Evolutionary conservation across 2,329 filamentous ascomycete genomes (phyloP).

Genomic region (Botrytis pseudocinerea): DNA sequence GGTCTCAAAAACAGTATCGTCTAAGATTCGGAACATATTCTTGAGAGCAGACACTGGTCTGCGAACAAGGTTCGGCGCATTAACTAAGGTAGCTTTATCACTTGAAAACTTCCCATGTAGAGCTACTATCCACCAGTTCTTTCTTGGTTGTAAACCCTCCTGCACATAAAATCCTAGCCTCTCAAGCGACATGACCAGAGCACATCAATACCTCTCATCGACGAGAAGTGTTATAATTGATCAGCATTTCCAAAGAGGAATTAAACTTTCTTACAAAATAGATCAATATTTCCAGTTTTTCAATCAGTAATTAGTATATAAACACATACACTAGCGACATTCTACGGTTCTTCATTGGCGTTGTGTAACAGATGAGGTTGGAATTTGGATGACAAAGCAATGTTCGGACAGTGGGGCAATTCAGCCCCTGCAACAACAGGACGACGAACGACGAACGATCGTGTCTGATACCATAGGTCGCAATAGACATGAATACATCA

Average conservation of each 20-base stretch:
- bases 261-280: rapidly evolving
- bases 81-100: background rate
- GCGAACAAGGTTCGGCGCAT: background rate
- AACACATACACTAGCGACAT: background rate
- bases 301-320: background rate
- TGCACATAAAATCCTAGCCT: background rate
- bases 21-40: background rate
- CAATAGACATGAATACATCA: background rate
- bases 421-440: background rate
- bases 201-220: background rate
- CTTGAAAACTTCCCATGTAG: background rate
- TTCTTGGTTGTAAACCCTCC: background rate
- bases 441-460: background rate
- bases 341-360: background rate
- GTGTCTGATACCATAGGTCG: background rate
- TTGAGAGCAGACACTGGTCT: background rate
- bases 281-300: background rate
- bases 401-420: background rate
- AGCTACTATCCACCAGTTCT: background rate
- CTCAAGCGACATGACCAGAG: background rate
- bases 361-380: conserved; percentile 7
- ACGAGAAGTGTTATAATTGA: background rate
- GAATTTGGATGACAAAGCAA: conserved; percentile 14
- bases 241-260: too few species aligned
- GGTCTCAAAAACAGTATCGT: background rate